A percentile compares a stretch with the other conserved stretches of the same genome.
Conservation (phyloP, 352 stramenopile genomes). For the Globisporangium rhizosaccharum region DNA sequence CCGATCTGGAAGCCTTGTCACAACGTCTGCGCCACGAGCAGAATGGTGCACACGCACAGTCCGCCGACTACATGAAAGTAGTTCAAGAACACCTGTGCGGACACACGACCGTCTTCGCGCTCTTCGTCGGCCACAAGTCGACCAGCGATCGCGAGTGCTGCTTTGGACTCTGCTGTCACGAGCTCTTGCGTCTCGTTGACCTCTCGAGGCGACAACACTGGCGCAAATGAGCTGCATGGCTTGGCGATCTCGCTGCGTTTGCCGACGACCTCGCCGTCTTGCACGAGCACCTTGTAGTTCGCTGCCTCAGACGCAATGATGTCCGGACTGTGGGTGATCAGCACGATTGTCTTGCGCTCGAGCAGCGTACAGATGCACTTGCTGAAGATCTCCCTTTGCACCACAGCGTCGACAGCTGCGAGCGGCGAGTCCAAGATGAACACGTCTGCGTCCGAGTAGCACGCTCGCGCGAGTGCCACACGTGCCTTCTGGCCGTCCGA, state of each 20-base stretch:
- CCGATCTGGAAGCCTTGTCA: conserved; percentile 18
- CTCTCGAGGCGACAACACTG: conserved; percentile 1
- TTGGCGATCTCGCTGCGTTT: neutral
- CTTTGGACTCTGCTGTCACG: conserved; percentile 3
- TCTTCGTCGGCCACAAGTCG: conserved; percentile 35
- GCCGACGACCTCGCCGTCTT: conserved; percentile 2
- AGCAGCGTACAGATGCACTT: conserved; percentile 44
- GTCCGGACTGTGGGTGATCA: conserved; percentile 91
- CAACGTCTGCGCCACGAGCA: conserved; percentile 4
- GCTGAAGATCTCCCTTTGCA: conserved; percentile 89
- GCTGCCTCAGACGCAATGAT: conserved; percentile 28
- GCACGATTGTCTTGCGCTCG: conserved; percentile 66
- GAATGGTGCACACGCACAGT: conserved; percentile 10
- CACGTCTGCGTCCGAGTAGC: conserved; percentile 57
- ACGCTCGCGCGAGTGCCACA: conserved; percentile 59
- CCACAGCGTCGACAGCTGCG: conserved; percentile 91
- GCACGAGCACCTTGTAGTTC: conserved; percentile 19
- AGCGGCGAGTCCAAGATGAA: conserved; percentile 92
- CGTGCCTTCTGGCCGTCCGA: conserved; percentile 91
- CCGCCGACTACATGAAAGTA: conserved; percentile 39
- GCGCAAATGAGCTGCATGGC: conserved; percentile 4
- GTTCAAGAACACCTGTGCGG: conserved; percentile 20
- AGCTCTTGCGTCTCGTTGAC: conserved; percentile 1
- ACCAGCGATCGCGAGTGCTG: conserved; percentile 1
- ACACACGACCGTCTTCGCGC: conserved; percentile 30